Evolutionary conservation across 2,329 filamentous ascomycete species (phyloP).

Genomic region (Ceratocystis smalleyi): DNA sequence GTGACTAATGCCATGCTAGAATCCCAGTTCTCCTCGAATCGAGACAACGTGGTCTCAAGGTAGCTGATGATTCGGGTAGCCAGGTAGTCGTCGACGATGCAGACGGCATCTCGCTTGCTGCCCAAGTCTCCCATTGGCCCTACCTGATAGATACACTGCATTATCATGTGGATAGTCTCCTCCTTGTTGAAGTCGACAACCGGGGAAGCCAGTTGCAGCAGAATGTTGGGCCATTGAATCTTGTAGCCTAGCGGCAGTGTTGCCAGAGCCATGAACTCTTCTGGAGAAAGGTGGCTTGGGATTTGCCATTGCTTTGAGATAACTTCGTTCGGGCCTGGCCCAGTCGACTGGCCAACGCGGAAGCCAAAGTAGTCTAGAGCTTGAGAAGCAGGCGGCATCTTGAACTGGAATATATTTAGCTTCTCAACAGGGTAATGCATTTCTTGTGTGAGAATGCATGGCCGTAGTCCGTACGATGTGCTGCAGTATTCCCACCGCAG

Average conservation of each 20-base stretch:
- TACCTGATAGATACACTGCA: slow-evolving; percentile 35
- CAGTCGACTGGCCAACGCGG: slow-evolving; percentile 21
- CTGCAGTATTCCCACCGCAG: slow-evolving; percentile 29
- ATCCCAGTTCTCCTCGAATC: slow-evolving; percentile 37
- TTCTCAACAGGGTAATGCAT: slow-evolving; percentile 6
- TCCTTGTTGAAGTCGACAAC: slow-evolving; percentile 35
- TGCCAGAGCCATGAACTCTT: slow-evolving; percentile 39
- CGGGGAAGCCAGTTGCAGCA: slow-evolving; percentile 33
- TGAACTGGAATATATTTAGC: slow-evolving; percentile 26
- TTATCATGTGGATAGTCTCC: slow-evolving; percentile 32
- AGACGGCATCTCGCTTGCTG: background rate
- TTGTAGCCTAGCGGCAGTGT: slow-evolving; percentile 32
- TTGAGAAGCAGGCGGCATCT: slow-evolving; percentile 23
- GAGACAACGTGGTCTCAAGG: slow-evolving; percentile 21
- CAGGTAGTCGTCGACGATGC: slow-evolving; percentile 20
- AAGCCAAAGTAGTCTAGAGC: slow-evolving; percentile 28
- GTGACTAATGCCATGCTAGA: slow-evolving; percentile 27
- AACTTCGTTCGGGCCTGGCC: slow-evolving; percentile 31
- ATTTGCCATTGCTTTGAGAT: slow-evolving; percentile 35
- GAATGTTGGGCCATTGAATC: slow-evolving; percentile 42
- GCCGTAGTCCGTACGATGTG: background rate
- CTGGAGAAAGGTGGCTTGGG: slow-evolving; percentile 32
- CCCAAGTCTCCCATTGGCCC: slow-evolving; percentile 23
- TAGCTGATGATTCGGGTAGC: slow-evolving; percentile 23
- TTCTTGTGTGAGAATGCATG: background rate